Evolutionary conservation across 306 rosid species (phyloP).

Genomic region (Elaeagnus macrophylla): DNA sequence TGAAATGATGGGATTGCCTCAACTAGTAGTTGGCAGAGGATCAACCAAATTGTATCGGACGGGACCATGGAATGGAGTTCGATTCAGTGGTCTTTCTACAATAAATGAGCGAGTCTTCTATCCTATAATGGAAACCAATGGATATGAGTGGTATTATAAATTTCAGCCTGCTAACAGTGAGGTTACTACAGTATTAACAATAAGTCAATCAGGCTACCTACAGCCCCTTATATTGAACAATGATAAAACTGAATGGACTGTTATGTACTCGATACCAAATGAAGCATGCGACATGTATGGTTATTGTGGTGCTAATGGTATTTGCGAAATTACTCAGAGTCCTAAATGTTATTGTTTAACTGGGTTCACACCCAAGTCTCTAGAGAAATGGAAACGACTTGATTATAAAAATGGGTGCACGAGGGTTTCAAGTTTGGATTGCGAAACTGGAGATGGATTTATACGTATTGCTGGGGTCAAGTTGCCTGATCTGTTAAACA

Average conservation of each 20-base stretch:
- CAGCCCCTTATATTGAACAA: constrained; percentile 1
- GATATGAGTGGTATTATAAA: not conserved
- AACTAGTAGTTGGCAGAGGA: not conserved
- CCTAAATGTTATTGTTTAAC: constrained; percentile 39
- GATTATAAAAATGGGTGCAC: constrained; percentile 37
- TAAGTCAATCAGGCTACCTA: not conserved
- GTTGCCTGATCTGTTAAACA: constrained; percentile 15
- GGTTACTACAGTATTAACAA: not conserved
- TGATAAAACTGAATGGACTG: not conserved
- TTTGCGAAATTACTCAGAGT: not conserved
- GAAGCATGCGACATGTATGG: constrained; percentile 13
- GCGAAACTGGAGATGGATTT: constrained; percentile 26
- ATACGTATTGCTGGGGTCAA: constrained; percentile 15
- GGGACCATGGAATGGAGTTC: constrained; percentile 16
- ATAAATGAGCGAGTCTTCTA: not conserved
- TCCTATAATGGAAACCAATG: not conserved
- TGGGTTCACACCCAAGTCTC: constrained; percentile 35
- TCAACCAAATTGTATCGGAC: not conserved
- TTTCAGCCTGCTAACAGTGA: not conserved
- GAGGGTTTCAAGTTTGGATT: constrained; percentile 21
- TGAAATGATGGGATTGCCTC: not conserved
- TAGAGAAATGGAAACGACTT: constrained; percentile 10
- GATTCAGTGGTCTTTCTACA: not conserved
- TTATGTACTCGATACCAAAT: not conserved
- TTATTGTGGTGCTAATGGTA: constrained; percentile 9